Percentiles rank a stretch among this genome's conserved stretches.
These are phyloP conservation scores for Curvularia spicifera DNA, from an alignment of 2,329 filamentous ascomycete species.

Conservation along the genomic window DNA sequence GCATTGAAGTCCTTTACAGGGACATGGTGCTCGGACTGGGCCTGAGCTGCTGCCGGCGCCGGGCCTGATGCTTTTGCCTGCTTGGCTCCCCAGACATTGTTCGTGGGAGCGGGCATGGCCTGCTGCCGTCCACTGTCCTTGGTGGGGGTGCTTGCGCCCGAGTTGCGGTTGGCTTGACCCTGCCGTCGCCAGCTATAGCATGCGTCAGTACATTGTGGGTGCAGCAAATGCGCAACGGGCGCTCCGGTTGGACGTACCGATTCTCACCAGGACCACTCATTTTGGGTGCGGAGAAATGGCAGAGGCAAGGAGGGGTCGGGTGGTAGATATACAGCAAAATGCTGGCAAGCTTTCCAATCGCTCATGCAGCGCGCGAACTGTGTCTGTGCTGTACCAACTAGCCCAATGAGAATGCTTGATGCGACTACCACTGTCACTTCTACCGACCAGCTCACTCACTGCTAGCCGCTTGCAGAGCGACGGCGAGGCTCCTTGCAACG, in stretches of 20 bases:
- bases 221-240: not conserved
- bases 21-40: constrained; percentile 40
- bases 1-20: constrained; percentile 54
- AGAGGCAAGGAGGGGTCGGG: constrained; percentile 35
- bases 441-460: constrained; percentile 26
- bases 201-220: constrained; percentile 21
- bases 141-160: constrained; percentile 44
- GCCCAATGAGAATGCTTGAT: constrained; percentile 29
- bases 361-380: constrained; percentile 31
- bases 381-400: constrained; percentile 25
- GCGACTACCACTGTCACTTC: constrained; percentile 17
- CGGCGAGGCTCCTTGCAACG: constrained; percentile 14
- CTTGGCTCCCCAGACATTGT: constrained; percentile 47
- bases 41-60: constrained; percentile 23
- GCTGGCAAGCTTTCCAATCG: constrained; percentile 30
- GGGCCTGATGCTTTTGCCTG: constrained; percentile 36
- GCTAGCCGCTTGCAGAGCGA: constrained; percentile 25
- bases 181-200: constrained; percentile 45
- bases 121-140: constrained; percentile 45
- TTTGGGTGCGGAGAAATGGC: constrained; percentile 33
- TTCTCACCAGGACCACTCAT: constrained; percentile 51
- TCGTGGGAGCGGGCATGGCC: constrained; percentile 37
- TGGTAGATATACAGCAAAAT: constrained; percentile 36
- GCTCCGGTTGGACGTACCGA: constrained; percentile 32
- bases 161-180: constrained; percentile 42